These are phyloP conservation scores for Crassisporium funariophilum DNA, from an alignment of 768 basidiomycete genomes.

Conservation along the genomic window DNA sequence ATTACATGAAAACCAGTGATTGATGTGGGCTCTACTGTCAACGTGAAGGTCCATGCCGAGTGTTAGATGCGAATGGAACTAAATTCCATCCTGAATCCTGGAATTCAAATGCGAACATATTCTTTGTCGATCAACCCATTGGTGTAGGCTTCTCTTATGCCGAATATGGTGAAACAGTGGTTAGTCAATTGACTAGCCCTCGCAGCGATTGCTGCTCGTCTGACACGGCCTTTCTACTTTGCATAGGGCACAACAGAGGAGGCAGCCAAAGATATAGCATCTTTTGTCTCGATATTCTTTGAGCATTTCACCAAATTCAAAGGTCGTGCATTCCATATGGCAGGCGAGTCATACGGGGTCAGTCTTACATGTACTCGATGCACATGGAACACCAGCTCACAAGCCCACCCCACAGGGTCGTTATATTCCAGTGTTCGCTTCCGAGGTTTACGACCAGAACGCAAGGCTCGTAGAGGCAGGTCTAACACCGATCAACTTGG, in stretches of 20 bases:
- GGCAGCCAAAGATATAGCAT: conserved; percentile 69
- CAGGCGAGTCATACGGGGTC: conserved; percentile 80
- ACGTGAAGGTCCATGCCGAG: conserved; percentile 72
- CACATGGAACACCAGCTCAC: not conserved
- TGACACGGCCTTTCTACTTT: not conserved
- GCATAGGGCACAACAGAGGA: conserved; percentile 63
- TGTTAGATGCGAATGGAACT: conserved; percentile 51
- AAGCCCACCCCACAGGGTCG: conserved; percentile 47
- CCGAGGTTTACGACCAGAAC: conserved; percentile 79
- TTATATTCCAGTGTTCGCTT: conserved; percentile 75
- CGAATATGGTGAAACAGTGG: conserved; percentile 61
- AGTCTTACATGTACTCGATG: conserved; percentile 16
- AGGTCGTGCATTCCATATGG: conserved; percentile 64
- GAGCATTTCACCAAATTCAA: conserved; percentile 74
- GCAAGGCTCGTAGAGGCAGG: conserved; percentile 48
- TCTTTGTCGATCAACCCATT: conserved; percentile 65
- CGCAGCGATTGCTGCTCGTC: not conserved
- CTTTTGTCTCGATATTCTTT: conserved; percentile 74
- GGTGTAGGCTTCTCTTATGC: conserved; percentile 68
- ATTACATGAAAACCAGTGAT: conserved; percentile 6
- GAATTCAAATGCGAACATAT: conserved; percentile 68
- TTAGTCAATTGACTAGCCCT: conserved; percentile 18
- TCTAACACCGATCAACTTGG: conserved; percentile 62
- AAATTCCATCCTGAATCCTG: conserved; percentile 62
- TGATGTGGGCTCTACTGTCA: too few species aligned